Evolutionary conservation across 2,329 filamentous ascomycete genomes (phyloP).

Genomic region (Cytospora paraplurivora): DNA sequence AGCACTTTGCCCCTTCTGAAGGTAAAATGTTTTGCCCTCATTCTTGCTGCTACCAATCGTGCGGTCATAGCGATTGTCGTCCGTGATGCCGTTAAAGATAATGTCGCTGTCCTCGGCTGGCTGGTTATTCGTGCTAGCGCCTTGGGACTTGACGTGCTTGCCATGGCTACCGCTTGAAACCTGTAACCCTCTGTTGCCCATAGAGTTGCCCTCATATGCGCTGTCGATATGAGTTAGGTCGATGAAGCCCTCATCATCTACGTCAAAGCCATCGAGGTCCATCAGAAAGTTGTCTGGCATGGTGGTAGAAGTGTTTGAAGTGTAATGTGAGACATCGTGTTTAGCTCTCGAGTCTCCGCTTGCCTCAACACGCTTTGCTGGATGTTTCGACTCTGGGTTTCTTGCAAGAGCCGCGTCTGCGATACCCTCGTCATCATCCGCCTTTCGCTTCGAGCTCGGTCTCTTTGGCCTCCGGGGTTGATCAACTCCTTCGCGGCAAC

Average conservation of each 20-base stretch:
- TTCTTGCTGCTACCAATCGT: not conserved
- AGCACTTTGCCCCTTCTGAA: constrained; percentile 4
- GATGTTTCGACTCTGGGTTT: not conserved
- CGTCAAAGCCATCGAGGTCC: constrained; percentile 11
- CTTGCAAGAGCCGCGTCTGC: not conserved
- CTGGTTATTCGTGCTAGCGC: not conserved
- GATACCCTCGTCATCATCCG: constrained; percentile 25
- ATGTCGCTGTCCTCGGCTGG: not conserved
- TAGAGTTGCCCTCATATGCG: not conserved
- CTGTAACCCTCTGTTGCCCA: not conserved
- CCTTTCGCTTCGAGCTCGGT: constrained; percentile 36
- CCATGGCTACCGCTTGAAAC: not conserved
- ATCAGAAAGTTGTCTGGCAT: not conserved
- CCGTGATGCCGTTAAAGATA: not conserved
- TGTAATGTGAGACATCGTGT: not conserved
- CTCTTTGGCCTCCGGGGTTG: constrained; percentile 55
- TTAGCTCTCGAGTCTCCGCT: too few species aligned
- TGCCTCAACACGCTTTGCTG: constrained; percentile 1
- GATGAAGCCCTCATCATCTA: constrained; percentile 24
- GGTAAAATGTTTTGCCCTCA: too few species aligned
- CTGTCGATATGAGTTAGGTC: constrained; percentile 21
- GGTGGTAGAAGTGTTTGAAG: too few species aligned
- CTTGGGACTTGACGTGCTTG: not conserved
- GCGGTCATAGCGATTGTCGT: not conserved
- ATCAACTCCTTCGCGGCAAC: constrained; percentile 71